Conservation (phyloP, 495 filamentous ascomycete genomes). For the Aspergillus bertholletiae region DNA sequence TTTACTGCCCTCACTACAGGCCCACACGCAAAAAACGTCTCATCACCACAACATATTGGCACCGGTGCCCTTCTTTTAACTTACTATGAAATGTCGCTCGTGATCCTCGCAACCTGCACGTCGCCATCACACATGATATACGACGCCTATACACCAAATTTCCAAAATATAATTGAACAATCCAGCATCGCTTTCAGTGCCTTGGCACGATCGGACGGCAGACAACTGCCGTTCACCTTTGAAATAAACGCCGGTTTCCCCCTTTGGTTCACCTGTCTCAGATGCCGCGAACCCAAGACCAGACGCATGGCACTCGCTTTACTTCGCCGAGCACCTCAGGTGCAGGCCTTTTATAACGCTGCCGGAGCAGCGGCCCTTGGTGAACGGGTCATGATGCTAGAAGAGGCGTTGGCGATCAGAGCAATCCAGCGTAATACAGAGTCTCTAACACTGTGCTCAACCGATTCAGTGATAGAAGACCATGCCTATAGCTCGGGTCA, state of each 20-base stretch:
- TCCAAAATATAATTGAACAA: constrained; percentile 30
- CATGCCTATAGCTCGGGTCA: background rate
- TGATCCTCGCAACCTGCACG: constrained; percentile 15
- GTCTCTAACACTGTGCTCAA: background rate
- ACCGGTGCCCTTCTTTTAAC: constrained; percentile 21
- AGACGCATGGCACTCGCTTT: constrained; percentile 27
- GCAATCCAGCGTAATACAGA: background rate
- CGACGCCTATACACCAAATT: constrained; percentile 24
- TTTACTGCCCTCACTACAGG: constrained; percentile 19
- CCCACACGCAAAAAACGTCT: constrained; percentile 1
- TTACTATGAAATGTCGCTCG: constrained; percentile 23
- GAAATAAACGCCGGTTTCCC: constrained; percentile 33
- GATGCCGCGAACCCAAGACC: constrained; percentile 29
- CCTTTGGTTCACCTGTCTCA: constrained; percentile 28
- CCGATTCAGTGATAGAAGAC: background rate
- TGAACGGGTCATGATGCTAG: constrained; percentile 24
- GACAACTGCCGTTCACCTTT: constrained; percentile 35
- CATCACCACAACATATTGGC: constrained; percentile 13
- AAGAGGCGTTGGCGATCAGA: constrained; percentile 22
- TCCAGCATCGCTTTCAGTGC: constrained; percentile 13
- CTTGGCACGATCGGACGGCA: constrained; percentile 15
- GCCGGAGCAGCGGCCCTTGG: constrained; percentile 10
- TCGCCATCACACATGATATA: constrained; percentile 13
- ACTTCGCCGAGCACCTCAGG: constrained; percentile 20
- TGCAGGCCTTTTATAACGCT: constrained; percentile 30